phyloP scores from a whole-genome alignment of 2,329 filamentous ascomycete species.

The Aspergillus phoenicis region DNA sequence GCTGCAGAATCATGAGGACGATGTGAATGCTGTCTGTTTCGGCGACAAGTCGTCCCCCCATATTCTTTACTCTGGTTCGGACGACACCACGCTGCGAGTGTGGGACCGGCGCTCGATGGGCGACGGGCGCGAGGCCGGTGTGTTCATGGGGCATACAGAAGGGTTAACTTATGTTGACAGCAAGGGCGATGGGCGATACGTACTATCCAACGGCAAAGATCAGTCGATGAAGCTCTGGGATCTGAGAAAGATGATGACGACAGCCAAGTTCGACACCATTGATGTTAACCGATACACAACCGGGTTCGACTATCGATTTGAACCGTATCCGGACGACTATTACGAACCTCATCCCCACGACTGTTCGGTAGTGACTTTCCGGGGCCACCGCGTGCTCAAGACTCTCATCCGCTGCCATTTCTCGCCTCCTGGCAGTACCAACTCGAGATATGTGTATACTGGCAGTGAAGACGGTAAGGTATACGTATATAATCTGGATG shows the following conservation, averaged over 20 bases:
- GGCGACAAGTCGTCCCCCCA: slow-evolving; percentile 86
- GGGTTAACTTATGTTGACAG: slow-evolving; percentile 70
- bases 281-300: slow-evolving; percentile 57
- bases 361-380: slow-evolving; percentile 90
- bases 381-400: slow-evolving; percentile 83
- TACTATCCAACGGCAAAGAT: slow-evolving; percentile 92
- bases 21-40: slow-evolving; percentile 97
- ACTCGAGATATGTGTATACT: slow-evolving; percentile 89
- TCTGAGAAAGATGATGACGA: slow-evolving; percentile 81
- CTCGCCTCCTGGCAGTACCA: slow-evolving; percentile 79
- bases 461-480: slow-evolving; percentile 88
- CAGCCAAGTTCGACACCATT: slow-evolving; percentile 59
- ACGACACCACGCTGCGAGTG: slow-evolving; percentile 90
- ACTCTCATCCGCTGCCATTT: slow-evolving; percentile 96
- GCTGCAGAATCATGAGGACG: slow-evolving; percentile 76
- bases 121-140: slow-evolving; percentile 63
- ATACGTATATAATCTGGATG: slow-evolving; percentile 91
- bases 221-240: slow-evolving; percentile 99
- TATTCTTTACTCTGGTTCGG: slow-evolving; percentile 92
- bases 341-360: slow-evolving; percentile 74
- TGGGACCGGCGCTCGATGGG: slow-evolving; percentile 82
- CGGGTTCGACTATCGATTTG: slow-evolving; percentile 65
- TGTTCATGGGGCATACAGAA: slow-evolving; percentile 67
- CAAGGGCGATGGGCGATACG: slow-evolving; percentile 86
- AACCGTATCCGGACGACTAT: slow-evolving; percentile 56